A percentile compares a stretch with the other conserved stretches of the same genome.
Evolutionary conservation across 139 green algal genomes (phyloP).

Genomic region (Diplosphaera chodatii): DNA sequence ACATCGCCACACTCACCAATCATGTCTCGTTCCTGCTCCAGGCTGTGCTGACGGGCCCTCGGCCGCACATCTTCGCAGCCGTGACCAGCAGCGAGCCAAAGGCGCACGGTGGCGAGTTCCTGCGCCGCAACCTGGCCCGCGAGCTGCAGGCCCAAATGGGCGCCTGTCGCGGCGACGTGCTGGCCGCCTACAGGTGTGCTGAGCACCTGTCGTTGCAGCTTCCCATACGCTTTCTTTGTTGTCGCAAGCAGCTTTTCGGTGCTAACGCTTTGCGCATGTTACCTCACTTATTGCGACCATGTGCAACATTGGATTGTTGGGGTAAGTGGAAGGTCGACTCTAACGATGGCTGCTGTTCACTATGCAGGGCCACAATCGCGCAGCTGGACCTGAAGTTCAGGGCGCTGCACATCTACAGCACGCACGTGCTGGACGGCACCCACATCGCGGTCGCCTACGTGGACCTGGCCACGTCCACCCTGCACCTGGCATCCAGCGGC

Average conservation of each 20-base stretch:
- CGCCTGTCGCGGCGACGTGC: neutral
- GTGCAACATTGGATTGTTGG: no score
- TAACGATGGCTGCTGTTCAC: no score
- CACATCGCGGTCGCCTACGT: slow-evolving; percentile 13
- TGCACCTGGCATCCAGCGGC: slow-evolving; percentile 11
- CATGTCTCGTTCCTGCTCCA: no score
- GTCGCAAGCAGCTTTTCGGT: no score
- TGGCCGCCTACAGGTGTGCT: neutral
- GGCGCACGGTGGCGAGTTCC: slow-evolving; percentile 9
- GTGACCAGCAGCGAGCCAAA: neutral
- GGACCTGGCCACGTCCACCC: slow-evolving; percentile 7
- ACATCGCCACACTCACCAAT: no score
- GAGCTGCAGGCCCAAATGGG: slow-evolving; percentile 11
- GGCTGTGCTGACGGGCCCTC: neutral
- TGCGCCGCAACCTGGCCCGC: slow-evolving; percentile 13
- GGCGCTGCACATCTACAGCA: slow-evolving; percentile 23
- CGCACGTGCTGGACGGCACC: slow-evolving; percentile 14
- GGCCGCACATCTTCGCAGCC: slow-evolving; percentile 15
- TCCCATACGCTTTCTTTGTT: no score
- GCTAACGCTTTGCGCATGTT: no score
- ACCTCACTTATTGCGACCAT: no score
- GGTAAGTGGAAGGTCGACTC: no score
- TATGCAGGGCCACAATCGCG: neutral
- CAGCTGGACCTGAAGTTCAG: slow-evolving; percentile 9
- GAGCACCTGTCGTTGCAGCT: no score